Base-by-base conservation (phyloP, 1,284 basidiomycete species). In the Ganoderma multipileum region DNA sequence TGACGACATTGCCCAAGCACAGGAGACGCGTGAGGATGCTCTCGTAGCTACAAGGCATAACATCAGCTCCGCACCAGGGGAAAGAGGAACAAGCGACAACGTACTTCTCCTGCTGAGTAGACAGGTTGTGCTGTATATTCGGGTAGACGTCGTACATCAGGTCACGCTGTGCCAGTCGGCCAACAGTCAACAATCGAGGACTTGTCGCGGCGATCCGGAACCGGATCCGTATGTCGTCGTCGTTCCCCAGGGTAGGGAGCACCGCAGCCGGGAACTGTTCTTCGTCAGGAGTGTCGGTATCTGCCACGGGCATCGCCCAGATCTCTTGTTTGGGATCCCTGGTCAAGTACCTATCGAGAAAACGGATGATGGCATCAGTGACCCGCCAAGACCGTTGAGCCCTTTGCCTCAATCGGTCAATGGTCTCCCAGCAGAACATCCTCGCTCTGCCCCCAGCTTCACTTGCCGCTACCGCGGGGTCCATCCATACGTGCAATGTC, bases 201-300 rank as follows among this genome's bases (percentile, higher is more conserved):
- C 87, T 88, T 7, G 89, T 83, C 3, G 86, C 81, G 1, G 93
- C 91, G 1, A 88, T 88, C 28, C 94, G 90, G 73, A 95, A 93
- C 7, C 97, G 91, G 41, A 98, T 91, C 30, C 96, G 89, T n/a
- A 93, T 89, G 78, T 99, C 97, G 57, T 81, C 78, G 78, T 98
- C 97, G 23, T 78, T 75, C 30, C 86, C 84, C 69, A 94, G 76
- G 18, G 75, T 76, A 8, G 85, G 86, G 44, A 95, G 81, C 60
- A 92, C 77, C 30, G 68, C 71, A 44, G 83, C 77, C 1, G 91
- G 89, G 63, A 80, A 74, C 26, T 76, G 72, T 0, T 74, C 74
- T 2, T 72, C 73, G 9, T 76, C 82, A 62, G 83, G 73, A 66
- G 77, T 68, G 20, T 79, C 79, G 23, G 74, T 73, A 6, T 71